These are phyloP conservation scores for Trebouxia sp. DNA, from an alignment of 139 green algal genomes.

Conservation along the genomic window DNA sequence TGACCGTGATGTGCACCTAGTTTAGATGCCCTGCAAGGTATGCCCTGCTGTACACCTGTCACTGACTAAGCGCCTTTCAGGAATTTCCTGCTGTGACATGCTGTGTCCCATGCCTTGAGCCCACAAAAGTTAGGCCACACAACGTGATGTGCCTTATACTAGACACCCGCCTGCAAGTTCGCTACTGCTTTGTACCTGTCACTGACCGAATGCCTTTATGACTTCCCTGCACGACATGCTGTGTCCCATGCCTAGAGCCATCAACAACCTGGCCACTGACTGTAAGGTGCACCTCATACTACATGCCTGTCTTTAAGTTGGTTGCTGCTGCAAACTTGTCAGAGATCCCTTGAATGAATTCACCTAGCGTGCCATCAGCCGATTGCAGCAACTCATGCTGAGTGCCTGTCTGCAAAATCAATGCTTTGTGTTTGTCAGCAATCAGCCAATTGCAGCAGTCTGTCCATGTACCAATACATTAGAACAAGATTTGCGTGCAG, in stretches of 20 bases:
- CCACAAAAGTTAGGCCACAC: neutral
- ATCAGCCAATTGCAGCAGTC: too few species aligned
- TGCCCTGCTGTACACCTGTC: neutral
- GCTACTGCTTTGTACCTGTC: neutral
- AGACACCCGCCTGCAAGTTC: constrained; percentile 32
- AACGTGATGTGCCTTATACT: constrained; percentile 40
- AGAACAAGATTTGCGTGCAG: too few species aligned
- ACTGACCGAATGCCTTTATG: neutral
- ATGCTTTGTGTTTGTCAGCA: too few species aligned
- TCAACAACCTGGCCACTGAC: neutral
- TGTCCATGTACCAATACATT: too few species aligned
- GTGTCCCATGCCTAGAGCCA: neutral
- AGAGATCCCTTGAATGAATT: too few species aligned
- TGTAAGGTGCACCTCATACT: too few species aligned
- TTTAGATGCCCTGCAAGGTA: constrained; percentile 44
- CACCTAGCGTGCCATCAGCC: too few species aligned
- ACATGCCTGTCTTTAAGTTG: too few species aligned
- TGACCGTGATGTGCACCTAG: constrained; percentile 34
- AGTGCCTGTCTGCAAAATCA: too few species aligned
- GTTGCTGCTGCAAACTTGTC: too few species aligned
- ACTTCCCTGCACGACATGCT: neutral
- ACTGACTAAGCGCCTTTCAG: neutral
- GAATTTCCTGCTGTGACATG: neutral
- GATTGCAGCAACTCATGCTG: too few species aligned
- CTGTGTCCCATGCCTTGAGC: neutral